Conservation (phyloP, 371 early-diverging fungal genomes). For the Caulochytrium protostelioides region DNA sequence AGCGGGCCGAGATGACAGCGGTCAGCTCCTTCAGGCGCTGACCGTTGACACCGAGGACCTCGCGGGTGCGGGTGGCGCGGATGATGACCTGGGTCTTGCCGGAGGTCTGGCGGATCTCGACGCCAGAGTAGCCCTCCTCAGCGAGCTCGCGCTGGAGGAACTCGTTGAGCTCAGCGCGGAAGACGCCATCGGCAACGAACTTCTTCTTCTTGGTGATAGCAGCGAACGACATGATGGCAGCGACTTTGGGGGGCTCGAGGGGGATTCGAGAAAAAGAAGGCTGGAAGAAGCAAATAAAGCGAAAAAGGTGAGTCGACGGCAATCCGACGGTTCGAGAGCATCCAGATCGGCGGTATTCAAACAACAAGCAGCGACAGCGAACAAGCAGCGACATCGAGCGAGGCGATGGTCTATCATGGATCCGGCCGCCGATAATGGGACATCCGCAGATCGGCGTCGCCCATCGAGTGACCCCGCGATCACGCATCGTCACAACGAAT, state of each 20-base stretch:
- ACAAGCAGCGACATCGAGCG: neutral
- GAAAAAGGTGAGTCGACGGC: neutral
- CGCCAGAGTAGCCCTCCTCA: conserved; percentile 70
- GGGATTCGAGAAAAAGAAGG: no score
- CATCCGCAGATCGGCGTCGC: neutral
- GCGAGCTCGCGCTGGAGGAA: conserved; percentile 83
- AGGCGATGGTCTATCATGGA: neutral
- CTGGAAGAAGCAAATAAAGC: conserved; percentile 1
- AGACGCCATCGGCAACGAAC: conserved; percentile 98
- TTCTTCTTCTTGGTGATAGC: conserved; percentile 9
- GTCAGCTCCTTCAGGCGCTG: conserved; percentile 97
- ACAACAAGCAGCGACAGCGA: no score
- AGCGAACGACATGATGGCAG: conserved; percentile 14
- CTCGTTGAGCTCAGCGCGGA: conserved; percentile 98
- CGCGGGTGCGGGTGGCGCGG: conserved; percentile 95
- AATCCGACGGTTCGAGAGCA: no score
- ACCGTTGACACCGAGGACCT: conserved; percentile 96
- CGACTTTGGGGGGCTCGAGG: no score
- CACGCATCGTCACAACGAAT: no score
- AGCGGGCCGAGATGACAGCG: conserved; percentile 94
- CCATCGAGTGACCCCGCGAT: neutral
- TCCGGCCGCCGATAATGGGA: neutral
- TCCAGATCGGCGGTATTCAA: no score
- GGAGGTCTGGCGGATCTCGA: conserved; percentile 95
- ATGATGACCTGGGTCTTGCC: conserved; percentile 98